These are phyloP conservation scores for Talaromyces sp. DNA, from an alignment of 2,329 filamentous ascomycete species.

Conservation along the genomic window DNA sequence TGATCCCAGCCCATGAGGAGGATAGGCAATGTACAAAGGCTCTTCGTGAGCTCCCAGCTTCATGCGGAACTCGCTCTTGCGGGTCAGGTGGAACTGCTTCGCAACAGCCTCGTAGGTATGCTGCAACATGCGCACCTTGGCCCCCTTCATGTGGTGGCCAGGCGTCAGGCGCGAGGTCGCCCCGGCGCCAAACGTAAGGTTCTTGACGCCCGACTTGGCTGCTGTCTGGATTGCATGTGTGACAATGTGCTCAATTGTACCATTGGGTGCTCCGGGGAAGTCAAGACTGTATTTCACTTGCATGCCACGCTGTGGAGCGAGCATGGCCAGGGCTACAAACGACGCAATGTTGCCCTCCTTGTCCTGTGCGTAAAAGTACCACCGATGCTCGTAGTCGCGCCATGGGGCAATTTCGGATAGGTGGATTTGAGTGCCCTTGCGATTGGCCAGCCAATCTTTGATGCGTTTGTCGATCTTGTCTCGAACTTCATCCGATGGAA, in stretches of 20 bases:
- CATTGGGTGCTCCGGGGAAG: constrained; percentile 80
- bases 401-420: constrained; percentile 85
- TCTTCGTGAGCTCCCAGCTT: constrained; percentile 85
- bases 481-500: constrained; percentile 61
- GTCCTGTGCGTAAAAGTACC: constrained; percentile 77
- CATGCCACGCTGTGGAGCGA: constrained; percentile 77
- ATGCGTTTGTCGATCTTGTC: constrained; percentile 67
- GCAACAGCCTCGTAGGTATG: constrained; percentile 77
- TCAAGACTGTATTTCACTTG: constrained; percentile 96
- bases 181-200: constrained; percentile 82
- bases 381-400: constrained; percentile 75
- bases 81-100: constrained; percentile 72
- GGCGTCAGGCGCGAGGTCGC: constrained; percentile 68
- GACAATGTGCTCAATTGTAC: constrained; percentile 79
- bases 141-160: constrained; percentile 74
- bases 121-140: constrained; percentile 73
- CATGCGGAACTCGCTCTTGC: constrained; percentile 83
- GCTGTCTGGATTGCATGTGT: constrained; percentile 63
- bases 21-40: constrained; percentile 84
- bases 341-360: constrained; percentile 66
- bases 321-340: constrained; percentile 76
- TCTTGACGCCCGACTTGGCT: constrained; percentile 53
- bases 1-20: constrained; percentile 75
- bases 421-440: constrained; percentile 83
- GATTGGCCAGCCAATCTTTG: constrained; percentile 69